A percentile compares a stretch with the other conserved stretches of the same genome.
Evolutionary conservation across 495 filamentous ascomycete species (phyloP).

Genomic region (Penicillium chermesinum): DNA sequence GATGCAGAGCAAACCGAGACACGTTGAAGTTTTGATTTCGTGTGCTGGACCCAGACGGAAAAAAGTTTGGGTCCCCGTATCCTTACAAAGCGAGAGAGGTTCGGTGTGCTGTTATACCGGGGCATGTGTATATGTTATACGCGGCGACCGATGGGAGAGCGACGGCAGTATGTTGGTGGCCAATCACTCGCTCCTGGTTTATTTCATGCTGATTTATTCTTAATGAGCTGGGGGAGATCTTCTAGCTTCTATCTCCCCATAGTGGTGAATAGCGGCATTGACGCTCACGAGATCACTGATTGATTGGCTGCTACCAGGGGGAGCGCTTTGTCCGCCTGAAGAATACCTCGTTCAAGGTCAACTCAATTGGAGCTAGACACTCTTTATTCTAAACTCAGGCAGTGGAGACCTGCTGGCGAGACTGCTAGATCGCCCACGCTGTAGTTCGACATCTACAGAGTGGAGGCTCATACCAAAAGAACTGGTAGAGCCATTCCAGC

Average conservation of each 20-base stretch:
- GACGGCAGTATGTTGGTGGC: not conserved
- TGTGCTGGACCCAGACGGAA: slow-evolving; percentile 18
- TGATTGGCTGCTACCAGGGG: too few relatives aligned
- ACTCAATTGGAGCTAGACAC: not conserved
- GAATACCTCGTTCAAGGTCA: not conserved
- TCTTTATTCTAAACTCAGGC: not conserved
- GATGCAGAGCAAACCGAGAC: slow-evolving; percentile 25
- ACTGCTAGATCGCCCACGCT: too few relatives aligned
- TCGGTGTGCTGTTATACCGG: slow-evolving; percentile 3
- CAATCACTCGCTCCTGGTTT: not conserved
- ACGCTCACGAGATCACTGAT: too few relatives aligned
- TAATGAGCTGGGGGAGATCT: not conserved
- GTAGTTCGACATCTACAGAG: not conserved
- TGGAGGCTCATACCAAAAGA: not conserved
- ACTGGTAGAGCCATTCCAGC: not conserved
- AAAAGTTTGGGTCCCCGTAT: slow-evolving; percentile 22
- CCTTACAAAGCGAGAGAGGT: slow-evolving; percentile 24
- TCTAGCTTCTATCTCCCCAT: not conserved
- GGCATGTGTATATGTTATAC: slow-evolving; percentile 1
- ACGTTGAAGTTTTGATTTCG: slow-evolving; percentile 23
- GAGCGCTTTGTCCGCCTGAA: too few relatives aligned
- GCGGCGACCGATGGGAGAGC: not conserved
- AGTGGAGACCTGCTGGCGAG: too few relatives aligned
- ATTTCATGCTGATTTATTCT: not conserved
- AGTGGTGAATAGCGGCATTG: not conserved